Conservation (phyloP, 1,284 basidiomycete species). For the Athelia sp. region DNA sequence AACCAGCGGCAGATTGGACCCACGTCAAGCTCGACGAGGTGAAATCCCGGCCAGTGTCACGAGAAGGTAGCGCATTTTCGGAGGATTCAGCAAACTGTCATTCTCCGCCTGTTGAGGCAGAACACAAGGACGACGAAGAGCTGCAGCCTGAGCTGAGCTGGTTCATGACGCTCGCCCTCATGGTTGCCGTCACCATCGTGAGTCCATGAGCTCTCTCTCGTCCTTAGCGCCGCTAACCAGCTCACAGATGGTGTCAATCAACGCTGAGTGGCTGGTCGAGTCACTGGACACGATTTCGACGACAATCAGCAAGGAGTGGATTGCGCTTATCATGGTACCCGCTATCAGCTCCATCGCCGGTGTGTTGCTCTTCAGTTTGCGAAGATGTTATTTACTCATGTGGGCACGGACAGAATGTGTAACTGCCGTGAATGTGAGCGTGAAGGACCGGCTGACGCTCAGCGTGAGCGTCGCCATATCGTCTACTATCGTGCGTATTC, state of each 20-base stretch:
- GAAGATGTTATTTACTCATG: not conserved
- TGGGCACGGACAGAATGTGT: slow-evolving; percentile 56
- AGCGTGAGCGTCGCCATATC: slow-evolving; percentile 82
- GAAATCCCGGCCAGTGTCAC: too few relatives aligned
- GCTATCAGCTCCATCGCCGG: slow-evolving; percentile 84
- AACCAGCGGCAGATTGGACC: slow-evolving; percentile 3
- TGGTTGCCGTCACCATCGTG: not conserved
- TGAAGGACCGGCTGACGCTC: slow-evolving; percentile 75
- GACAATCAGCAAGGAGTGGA: slow-evolving; percentile 69
- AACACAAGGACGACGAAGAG: not conserved
- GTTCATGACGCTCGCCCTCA: not conserved
- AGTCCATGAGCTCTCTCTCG: not conserved
- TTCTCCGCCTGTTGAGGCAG: too few relatives aligned
- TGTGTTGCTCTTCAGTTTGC: slow-evolving; percentile 19
- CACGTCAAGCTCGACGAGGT: slow-evolving; percentile 7
- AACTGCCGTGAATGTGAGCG: slow-evolving; percentile 84
- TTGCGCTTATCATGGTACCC: slow-evolving; percentile 85
- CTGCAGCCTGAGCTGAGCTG: slow-evolving; percentile 1
- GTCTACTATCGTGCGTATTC: slow-evolving; percentile 75
- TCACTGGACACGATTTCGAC: slow-evolving; percentile 65
- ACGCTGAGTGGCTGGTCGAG: slow-evolving; percentile 83
- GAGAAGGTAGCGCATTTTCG: too few relatives aligned
- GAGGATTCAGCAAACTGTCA: too few relatives aligned
- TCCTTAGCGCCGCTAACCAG: too few relatives aligned
- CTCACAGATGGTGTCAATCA: slow-evolving; percentile 71